A percentile compares a stretch with the other conserved stretches of the same genome.
These are phyloP conservation scores for Suillus sp. DNA, from an alignment of 768 basidiomycete genomes.

Conservation along the genomic window DNA sequence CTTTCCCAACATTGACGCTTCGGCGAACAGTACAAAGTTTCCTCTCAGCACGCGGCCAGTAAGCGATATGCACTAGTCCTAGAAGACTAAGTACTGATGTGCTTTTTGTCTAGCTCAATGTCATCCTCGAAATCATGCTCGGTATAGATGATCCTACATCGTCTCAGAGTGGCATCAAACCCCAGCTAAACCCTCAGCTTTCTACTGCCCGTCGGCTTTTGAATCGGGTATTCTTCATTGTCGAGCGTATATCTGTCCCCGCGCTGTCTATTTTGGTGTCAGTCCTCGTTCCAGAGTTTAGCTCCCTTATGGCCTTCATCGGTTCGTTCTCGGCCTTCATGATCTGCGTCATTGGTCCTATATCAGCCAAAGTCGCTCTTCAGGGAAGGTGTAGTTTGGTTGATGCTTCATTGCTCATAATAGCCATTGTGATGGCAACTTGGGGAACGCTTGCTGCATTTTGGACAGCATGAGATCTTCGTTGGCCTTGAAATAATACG, in stretches of 20 bases:
- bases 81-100: background rate
- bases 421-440: conserved; percentile 64
- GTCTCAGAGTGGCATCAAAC: conserved; percentile 24
- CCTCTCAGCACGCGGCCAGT: conserved; percentile 82
- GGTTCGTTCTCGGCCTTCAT: conserved; percentile 86
- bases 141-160: conserved; percentile 54
- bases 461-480: conserved; percentile 31
- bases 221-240: conserved; percentile 44
- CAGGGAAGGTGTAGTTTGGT: conserved; percentile 47
- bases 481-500: background rate
- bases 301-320: conserved; percentile 84
- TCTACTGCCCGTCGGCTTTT: conserved; percentile 17
- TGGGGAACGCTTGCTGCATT: conserved; percentile 80
- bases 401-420: conserved; percentile 56
- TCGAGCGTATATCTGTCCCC: conserved; percentile 64
- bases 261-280: conserved; percentile 66
- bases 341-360: conserved; percentile 76
- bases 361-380: conserved; percentile 68
- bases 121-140: conserved; percentile 79
- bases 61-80: conserved; percentile 26
- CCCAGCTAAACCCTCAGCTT: conserved; percentile 25
- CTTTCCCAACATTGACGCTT: background rate
- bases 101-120: conserved; percentile 57
- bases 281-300: conserved; percentile 78
- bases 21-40: conserved; percentile 71